Conservation (phyloP, 768 basidiomycete genomes). For the Leucosporidium yakuticum region DNA sequence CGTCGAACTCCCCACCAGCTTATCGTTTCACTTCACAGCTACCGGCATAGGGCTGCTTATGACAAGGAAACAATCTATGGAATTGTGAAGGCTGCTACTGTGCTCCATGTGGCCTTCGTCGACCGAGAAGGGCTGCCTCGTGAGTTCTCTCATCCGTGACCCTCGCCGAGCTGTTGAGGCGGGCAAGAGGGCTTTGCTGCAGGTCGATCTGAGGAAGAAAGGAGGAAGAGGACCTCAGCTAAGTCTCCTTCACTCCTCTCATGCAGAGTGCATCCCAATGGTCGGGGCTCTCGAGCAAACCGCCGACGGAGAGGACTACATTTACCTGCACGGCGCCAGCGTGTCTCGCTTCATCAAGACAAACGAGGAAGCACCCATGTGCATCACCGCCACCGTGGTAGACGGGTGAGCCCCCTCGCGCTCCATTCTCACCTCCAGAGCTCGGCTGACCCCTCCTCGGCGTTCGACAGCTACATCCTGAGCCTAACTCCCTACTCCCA, state of each 20-base stretch:
- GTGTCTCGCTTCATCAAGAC: conserved; percentile 8
- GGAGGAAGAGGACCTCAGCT: too few species aligned
- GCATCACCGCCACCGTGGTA: neutral
- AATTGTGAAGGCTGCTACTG: neutral
- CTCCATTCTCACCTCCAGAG: too few species aligned
- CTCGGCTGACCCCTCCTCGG: too few species aligned
- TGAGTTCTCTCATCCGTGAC: neutral
- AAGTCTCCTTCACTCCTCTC: too few species aligned
- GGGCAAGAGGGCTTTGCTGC: neutral
- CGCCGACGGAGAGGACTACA: neutral
- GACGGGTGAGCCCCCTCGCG: neutral
- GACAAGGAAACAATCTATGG: neutral
- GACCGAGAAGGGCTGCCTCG: neutral
- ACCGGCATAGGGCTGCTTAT: neutral
- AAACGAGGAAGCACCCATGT: neutral
- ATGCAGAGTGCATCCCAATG: neutral
- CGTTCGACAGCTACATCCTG: neutral
- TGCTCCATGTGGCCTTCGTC: neutral
- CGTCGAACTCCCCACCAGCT: neutral
- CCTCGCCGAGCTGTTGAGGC: neutral
- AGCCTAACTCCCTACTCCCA: neutral
- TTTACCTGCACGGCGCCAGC: conserved; percentile 1
- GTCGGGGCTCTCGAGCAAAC: neutral
- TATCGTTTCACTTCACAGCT: neutral
- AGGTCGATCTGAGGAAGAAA: too few species aligned